Evolutionary conservation across 257 asterid genomes (phyloP).

Genomic region (Henckelia pumila): DNA sequence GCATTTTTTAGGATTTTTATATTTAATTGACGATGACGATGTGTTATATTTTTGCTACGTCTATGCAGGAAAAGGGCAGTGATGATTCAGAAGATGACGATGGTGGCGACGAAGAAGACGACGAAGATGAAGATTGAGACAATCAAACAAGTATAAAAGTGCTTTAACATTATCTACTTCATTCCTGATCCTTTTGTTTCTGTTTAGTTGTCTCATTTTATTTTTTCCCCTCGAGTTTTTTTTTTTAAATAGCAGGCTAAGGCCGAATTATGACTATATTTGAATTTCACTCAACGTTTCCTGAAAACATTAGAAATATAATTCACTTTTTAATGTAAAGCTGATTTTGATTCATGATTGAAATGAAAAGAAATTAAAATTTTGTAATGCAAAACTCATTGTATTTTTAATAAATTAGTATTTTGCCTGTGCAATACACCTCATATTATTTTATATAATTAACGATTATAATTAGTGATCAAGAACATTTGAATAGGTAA

Average conservation of each 20-base stretch:
- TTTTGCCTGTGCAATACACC: no score
- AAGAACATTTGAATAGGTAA: no score
- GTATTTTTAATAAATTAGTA: no score
- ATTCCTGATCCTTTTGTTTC: no score
- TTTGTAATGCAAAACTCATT: background rate
- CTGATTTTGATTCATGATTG: background rate
- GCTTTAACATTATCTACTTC: background rate
- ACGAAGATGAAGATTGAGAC: constrained; percentile 39
- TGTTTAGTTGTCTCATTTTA: background rate
- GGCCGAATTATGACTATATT: background rate
- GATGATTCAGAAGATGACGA: constrained; percentile 55
- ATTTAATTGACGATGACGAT: background rate
- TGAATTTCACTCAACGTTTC: background rate
- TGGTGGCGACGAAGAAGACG: constrained; percentile 37
- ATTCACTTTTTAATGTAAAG: background rate
- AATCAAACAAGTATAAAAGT: background rate
- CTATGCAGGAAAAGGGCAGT: constrained; percentile 48
- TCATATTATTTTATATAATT: no score
- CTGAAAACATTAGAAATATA: no score
- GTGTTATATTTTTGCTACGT: background rate
- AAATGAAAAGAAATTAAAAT: no score
- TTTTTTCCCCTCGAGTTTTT: background rate
- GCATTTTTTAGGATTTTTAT: background rate
- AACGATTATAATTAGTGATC: no score
- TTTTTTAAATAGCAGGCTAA: background rate